Base-by-base conservation (phyloP, 345 rosid species). In the Pistacia vera region DNA sequence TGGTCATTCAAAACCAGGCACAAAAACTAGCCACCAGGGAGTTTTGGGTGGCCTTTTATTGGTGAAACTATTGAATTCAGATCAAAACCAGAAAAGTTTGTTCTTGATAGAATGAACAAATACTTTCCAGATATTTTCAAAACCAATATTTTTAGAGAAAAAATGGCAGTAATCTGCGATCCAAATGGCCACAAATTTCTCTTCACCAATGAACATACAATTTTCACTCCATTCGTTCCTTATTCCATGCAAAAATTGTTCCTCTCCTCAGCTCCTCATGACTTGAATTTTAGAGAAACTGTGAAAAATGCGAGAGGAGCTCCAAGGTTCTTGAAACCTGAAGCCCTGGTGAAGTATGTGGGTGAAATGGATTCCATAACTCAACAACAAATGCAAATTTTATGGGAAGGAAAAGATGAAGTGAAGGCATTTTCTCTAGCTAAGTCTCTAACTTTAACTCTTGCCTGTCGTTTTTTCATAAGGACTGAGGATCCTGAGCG, bases 21-120 rank as follows among this genome's bases (percentile, higher is more conserved):
- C 0, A 73, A 75, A 63, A 79, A 81, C 30, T 88, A 87, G 22
- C 92, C 92, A 4, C 92, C 92, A 1, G 92, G 92, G 3, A 86
- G 86, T 85, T 74, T 84, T 13, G 92, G 92, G n/a, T 89, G 87
- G 89, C 89, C 92, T 7, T 4, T 86, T 30, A 44, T 89, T 0
- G 90, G 92, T 0, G 90, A 89, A 75, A 80, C 89, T 0, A 0
- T 89, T 0, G 82, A 80, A 12, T 87, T 89, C 80, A 8, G 1
- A 41, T 61, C 85, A 17, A 86, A 77, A 66, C 90, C 90, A 0
- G 90, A 89, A 18, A 81, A 79, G 61, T 89, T 86, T 48, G 90
- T 86, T 8, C 78, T 81, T 33, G 71, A 81, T 33, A 63, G 92
- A 75, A 89, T 86, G 90, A 72, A 70, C 2, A 86, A 81, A 46